A percentile compares a stretch with the other conserved stretches of the same genome.
phyloP scores from a whole-genome alignment of 179 eudicot species.

The Pouteria campechiana region DNA sequence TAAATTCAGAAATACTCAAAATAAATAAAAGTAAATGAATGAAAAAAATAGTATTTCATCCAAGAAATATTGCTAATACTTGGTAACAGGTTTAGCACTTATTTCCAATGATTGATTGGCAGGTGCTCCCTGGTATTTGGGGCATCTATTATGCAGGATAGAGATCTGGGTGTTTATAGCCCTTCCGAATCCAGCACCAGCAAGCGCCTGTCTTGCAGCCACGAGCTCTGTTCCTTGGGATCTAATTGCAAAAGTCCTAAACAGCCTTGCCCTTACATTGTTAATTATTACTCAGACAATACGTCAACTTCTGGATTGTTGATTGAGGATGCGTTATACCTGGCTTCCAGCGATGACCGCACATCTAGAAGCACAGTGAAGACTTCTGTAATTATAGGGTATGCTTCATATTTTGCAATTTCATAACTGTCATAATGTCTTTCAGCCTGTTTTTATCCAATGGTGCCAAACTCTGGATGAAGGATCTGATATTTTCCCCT shows the following conservation, averaged over 20 bases:
- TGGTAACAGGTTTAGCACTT: constrained; percentile 70
- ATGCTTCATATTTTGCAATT: constrained; percentile 7
- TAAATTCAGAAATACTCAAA: too few relatives aligned
- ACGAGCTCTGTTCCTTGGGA: constrained; percentile 58
- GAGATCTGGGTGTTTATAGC: constrained; percentile 65
- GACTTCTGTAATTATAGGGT: constrained; percentile 81
- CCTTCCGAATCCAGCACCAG: constrained; percentile 71
- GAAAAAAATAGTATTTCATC: too few relatives aligned
- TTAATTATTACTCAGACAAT: constrained; percentile 41
- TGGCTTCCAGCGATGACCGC: constrained; percentile 35
- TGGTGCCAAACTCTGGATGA: constrained; percentile 1
- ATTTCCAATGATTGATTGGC: constrained; percentile 97
- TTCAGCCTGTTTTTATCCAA: background rate
- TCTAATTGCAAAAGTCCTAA: constrained; percentile 46
- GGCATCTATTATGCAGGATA: constrained; percentile 99
- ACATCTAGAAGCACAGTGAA: constrained; percentile 36
- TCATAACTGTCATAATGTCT: background rate
- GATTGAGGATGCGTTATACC: constrained; percentile 83
- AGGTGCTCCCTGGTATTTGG: constrained; percentile 99
- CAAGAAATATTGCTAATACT: constrained; percentile 13
- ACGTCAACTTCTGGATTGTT: constrained; percentile 88
- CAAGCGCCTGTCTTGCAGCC: constrained; percentile 59
- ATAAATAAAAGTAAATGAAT: too few relatives aligned
- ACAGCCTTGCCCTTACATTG: constrained; percentile 64
- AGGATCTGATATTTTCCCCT: background rate